Evolutionary conservation across 2,329 filamentous ascomycete genomes (phyloP).

Genomic region (Botrytis sinoallii): DNA sequence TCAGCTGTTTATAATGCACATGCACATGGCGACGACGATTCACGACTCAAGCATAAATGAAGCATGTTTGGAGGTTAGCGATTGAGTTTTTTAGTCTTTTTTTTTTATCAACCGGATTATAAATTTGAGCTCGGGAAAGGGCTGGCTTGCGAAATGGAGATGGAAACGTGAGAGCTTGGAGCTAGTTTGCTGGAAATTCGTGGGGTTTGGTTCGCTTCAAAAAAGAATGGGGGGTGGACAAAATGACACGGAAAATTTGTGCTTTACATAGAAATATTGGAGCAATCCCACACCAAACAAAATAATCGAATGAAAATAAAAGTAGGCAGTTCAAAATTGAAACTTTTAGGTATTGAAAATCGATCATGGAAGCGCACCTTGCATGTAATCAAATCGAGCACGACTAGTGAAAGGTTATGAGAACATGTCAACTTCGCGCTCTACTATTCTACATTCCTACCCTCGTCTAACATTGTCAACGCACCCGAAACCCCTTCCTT

Average conservation of each 20-base stretch:
- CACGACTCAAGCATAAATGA: slow-evolving; percentile 28
- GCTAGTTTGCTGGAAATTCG: slow-evolving; percentile 3
- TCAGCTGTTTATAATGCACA: slow-evolving; percentile 20
- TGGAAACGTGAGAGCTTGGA: neutral
- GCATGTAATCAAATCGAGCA: slow-evolving; percentile 4
- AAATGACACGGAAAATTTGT: slow-evolving; percentile 10
- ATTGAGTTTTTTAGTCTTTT: slow-evolving; percentile 24
- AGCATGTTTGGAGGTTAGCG: slow-evolving; percentile 33
- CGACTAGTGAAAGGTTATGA: slow-evolving; percentile 2
- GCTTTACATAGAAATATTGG: slow-evolving; percentile 9
- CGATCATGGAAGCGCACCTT: neutral
- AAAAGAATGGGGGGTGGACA: slow-evolving; percentile 8
- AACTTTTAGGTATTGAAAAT: neutral
- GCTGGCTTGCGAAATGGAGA: neutral
- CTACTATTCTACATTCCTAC: slow-evolving; percentile 13
- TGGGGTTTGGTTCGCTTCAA: slow-evolving; percentile 14
- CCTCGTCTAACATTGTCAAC: neutral
- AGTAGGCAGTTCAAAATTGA: neutral
- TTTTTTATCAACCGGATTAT: slow-evolving; percentile 7
- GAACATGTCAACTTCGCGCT: slow-evolving; percentile 13
- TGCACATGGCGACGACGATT: slow-evolving; percentile 19
- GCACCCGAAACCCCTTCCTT: neutral
- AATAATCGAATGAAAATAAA: slow-evolving; percentile 8
- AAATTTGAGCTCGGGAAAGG: neutral
- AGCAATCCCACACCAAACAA: slow-evolving; percentile 10